phyloP scores from a whole-genome alignment of 2,329 filamentous ascomycete genomes.

The Paraphoma sp. region DNA sequence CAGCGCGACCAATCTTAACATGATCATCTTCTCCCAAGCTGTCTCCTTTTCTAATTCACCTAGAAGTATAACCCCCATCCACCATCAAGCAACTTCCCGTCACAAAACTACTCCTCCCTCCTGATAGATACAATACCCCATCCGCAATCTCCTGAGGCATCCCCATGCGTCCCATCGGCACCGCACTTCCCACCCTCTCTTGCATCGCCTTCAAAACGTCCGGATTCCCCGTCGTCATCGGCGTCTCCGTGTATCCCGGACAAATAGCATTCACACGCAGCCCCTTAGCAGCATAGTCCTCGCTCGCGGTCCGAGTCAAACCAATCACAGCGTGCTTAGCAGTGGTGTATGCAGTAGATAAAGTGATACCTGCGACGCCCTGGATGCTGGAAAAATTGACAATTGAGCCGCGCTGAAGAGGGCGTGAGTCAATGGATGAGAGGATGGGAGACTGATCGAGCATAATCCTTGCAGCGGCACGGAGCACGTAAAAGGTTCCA shows the following conservation, averaged over 20 bases:
- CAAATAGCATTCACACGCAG: conserved; percentile 49
- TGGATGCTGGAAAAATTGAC: conserved; percentile 50
- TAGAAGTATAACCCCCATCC: conserved; percentile 25
- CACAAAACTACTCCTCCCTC: conserved; percentile 33
- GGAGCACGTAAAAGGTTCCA: conserved; percentile 52
- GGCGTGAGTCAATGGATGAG: conserved; percentile 44
- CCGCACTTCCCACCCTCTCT: conserved; percentile 26
- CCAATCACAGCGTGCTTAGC: conserved; percentile 54
- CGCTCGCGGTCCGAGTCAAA: conserved; percentile 51
- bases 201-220: conserved; percentile 30
- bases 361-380: conserved; percentile 49
- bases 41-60: not conserved
- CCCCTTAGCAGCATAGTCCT: conserved; percentile 52
- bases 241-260: conserved; percentile 34
- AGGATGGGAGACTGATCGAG: conserved; percentile 51
- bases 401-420: conserved; percentile 42
- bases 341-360: conserved; percentile 45
- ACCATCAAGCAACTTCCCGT: conserved; percentile 31
- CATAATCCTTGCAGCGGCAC: conserved; percentile 53
- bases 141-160: conserved; percentile 32
- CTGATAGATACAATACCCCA: conserved; percentile 34
- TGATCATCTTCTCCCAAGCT: not conserved
- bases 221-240: conserved; percentile 26
- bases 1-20: too few relatives aligned
- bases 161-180: conserved; percentile 33